Evolutionary conservation across 768 basidiomycete species (phyloP), one percentile per base, ranked within the genome.

Genomic region (Hericium erinaceus): DNA sequence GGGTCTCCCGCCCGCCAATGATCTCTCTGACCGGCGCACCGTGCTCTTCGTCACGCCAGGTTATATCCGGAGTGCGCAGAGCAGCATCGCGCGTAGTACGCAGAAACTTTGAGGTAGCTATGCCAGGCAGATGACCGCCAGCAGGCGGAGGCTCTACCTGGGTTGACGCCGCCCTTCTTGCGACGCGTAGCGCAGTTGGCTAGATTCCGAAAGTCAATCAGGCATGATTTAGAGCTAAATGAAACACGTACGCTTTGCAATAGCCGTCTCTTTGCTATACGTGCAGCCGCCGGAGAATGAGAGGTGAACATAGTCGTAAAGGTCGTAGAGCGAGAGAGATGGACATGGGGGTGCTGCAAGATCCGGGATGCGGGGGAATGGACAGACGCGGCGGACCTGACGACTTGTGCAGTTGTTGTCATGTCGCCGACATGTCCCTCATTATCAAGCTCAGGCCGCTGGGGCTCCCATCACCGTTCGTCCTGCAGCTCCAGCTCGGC

Each of bases 1-100:
- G 82, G 20, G 92, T 95, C 71, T 92, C 89, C 53, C 89, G 80
- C 15, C 89, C 90, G 18, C 82, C 89, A 13, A 86, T 72, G 40
- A 82, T 76, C 39, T 73, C 72, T 46, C 69, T 72, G 51, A 76
- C 61, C 12, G 77, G 69, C 6, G 69, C 72, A 16, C 72, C 70
- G 18, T 70, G 67, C 53, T 80, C 81, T 39, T 83, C 83, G 57
- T 90, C 87, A 11, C 74, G 67, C 87, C 89, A 94, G n/a, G 63
- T 66, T 51, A 94, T 68, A 8, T 83, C 89, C 2, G 85, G 83
- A 0, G 89, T 86, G 48, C 82, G 83, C 10, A 95, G 70, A 2
- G 89, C 82, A 18, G 77, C 64, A 51, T 92, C 88, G 50, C 89
- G 80, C 3, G 85, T 87, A 16, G 70, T 74, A 9, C 77, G 77